Percentiles rank a stretch among this genome's conserved stretches.
phyloP scores from a whole-genome alignment of 257 asterid species.

The Solanum chiquidenum region DNA sequence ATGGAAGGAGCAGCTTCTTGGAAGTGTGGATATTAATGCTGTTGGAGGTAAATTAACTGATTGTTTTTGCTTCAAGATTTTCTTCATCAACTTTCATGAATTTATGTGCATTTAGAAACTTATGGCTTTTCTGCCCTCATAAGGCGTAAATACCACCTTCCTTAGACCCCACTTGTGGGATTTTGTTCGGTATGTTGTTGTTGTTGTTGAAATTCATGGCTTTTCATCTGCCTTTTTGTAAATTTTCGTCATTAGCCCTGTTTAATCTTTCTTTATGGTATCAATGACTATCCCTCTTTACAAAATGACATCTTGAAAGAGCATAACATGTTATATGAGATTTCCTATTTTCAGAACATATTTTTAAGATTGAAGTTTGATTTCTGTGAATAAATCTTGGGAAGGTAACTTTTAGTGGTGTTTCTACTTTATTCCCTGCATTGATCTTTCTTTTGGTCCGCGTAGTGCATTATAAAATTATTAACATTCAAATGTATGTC shows the following conservation, averaged over 20 bases:
- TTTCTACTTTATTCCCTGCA: background rate
- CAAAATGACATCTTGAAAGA: background rate
- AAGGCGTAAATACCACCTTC: background rate
- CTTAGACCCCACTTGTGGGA: background rate
- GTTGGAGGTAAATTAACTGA: constrained; percentile 55
- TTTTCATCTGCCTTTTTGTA: background rate
- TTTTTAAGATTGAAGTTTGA: background rate
- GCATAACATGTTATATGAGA: background rate
- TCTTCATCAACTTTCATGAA: background rate
- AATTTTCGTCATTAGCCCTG: background rate
- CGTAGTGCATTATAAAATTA: background rate
- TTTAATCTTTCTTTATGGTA: background rate
- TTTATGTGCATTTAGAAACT: background rate
- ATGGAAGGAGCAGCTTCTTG: constrained; percentile 98
- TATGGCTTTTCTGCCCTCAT: background rate
- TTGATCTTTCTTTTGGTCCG: background rate
- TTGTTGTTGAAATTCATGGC: background rate
- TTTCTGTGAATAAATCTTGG: background rate
- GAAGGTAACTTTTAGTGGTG: background rate
- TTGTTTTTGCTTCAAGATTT: background rate
- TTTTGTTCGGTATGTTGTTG: background rate
- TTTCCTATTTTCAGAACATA: background rate
- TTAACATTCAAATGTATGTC: background rate
- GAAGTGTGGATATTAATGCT: constrained; percentile 71
- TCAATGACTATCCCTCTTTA: background rate